A percentile compares a stretch with the other conserved stretches of the same genome.
Evolutionary conservation across 768 basidiomycete genomes (phyloP).

Genomic region (Termitomyces sp.): DNA sequence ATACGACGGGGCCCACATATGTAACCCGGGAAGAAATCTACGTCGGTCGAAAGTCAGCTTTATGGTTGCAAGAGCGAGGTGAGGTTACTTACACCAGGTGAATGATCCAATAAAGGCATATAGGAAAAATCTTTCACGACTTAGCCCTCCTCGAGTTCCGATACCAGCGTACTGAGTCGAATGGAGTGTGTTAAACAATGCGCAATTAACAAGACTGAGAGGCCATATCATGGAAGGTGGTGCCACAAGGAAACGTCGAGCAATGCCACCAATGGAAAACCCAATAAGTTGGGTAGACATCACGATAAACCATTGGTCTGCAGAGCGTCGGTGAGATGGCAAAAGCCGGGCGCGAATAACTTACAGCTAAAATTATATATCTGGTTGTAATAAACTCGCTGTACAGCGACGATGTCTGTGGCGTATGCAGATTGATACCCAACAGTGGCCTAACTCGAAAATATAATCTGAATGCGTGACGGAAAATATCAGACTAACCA

Average conservation of each 20-base stretch:
- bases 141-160: slow-evolving; percentile 54
- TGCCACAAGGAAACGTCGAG: slow-evolving; percentile 66
- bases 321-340: slow-evolving; percentile 3
- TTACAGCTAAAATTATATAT: slow-evolving; percentile 53
- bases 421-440: slow-evolving; percentile 62
- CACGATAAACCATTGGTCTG: slow-evolving; percentile 69
- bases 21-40: slow-evolving; percentile 37
- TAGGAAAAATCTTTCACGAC: slow-evolving; percentile 67
- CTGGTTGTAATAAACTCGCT: slow-evolving; percentile 61
- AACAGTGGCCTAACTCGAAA: slow-evolving; percentile 44
- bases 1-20: slow-evolving; percentile 26
- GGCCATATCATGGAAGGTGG: slow-evolving; percentile 70
- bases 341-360: slow-evolving; percentile 10
- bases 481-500: slow-evolving; percentile 29
- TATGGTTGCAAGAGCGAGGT: slow-evolving; percentile 6
- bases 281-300: slow-evolving; percentile 68
- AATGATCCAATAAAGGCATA: slow-evolving; percentile 52
- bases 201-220: slow-evolving; percentile 62
- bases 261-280: slow-evolving; percentile 72
- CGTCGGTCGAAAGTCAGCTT: slow-evolving; percentile 19
- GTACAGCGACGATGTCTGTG: slow-evolving; percentile 67
- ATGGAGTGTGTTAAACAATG: slow-evolving; percentile 73
- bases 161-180: slow-evolving; percentile 61
- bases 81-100: slow-evolving; percentile 47
- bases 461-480: neutral